phyloP scores from a whole-genome alignment of 2,329 filamentous ascomycete species.

The Alternaria triticina region DNA sequence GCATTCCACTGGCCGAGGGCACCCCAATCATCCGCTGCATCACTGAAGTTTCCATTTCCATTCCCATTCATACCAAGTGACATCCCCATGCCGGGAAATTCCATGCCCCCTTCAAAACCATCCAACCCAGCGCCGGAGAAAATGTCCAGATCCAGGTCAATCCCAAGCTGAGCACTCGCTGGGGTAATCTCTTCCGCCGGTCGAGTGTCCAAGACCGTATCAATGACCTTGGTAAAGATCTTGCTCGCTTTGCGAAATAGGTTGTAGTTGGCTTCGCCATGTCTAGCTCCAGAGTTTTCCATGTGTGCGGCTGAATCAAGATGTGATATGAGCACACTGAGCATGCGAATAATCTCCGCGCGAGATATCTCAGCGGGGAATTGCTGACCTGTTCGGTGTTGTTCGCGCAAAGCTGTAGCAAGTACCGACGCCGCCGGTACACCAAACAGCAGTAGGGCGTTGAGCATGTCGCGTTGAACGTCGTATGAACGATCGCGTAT shows the following conservation, averaged over 20 bases:
- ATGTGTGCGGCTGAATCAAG: conserved; percentile 42
- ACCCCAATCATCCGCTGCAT: conserved; percentile 30
- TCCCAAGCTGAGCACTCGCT: conserved; percentile 12
- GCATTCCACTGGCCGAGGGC: conserved; percentile 37
- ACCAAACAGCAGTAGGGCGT: conserved; percentile 37
- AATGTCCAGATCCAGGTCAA: conserved; percentile 30
- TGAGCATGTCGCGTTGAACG: conserved; percentile 38
- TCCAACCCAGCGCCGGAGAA: conserved; percentile 36
- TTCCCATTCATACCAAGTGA: conserved; percentile 17
- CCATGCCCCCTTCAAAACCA: conserved; percentile 38
- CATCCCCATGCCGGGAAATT: conserved; percentile 27
- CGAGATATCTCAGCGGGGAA: conserved; percentile 44
- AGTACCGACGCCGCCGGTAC: conserved; percentile 39
- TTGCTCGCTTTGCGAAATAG: conserved; percentile 40
- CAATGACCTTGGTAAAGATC: conserved; percentile 39
- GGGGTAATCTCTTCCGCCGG: conserved; percentile 20
- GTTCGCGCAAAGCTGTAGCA: conserved; percentile 38
- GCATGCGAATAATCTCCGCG: conserved; percentile 47
- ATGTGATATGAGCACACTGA: conserved; percentile 50
- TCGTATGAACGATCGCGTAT: conserved; percentile 43
- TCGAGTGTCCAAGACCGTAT: conserved; percentile 36
- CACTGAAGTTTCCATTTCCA: background rate
- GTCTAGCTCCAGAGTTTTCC: conserved; percentile 39
- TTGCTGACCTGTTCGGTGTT: conserved; percentile 30
- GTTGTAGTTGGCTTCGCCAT: conserved; percentile 45